These are phyloP conservation scores for Ophiosphaerella herpotricha DNA, from an alignment of 2,329 filamentous ascomycete genomes.

Conservation along the genomic window DNA sequence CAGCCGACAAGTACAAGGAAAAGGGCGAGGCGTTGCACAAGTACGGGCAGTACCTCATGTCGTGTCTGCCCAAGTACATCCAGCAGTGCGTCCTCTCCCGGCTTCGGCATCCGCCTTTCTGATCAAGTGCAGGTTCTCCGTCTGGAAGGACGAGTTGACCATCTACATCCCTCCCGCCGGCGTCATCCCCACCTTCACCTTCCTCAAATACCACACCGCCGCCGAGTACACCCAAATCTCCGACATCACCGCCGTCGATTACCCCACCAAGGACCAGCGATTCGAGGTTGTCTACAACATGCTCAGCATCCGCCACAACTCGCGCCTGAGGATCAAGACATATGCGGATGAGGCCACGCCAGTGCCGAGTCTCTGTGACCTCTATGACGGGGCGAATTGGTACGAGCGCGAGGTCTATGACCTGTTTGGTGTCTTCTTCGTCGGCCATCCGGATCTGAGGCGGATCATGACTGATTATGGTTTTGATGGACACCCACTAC, in stretches of 20 bases:
- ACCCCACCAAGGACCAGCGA: constrained; percentile 90
- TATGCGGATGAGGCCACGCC: constrained; percentile 96
- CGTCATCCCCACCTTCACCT: constrained; percentile 88
- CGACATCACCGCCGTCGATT: constrained; percentile 93
- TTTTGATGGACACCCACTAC: constrained; percentile 94
- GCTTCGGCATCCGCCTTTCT: neutral
- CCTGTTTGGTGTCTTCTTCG: constrained; percentile 95
- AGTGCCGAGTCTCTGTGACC: constrained; percentile 81
- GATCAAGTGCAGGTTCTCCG: constrained; percentile 69
- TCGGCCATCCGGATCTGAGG: constrained; percentile 90
- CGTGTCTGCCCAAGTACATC: constrained; percentile 94
- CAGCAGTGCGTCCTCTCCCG: constrained; percentile 67
- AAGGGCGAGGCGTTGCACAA: constrained; percentile 87
- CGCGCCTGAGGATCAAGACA: constrained; percentile 95
- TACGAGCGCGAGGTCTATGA: constrained; percentile 98
- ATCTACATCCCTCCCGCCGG: constrained; percentile 89
- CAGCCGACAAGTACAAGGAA: constrained; percentile 87
- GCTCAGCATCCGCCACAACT: constrained; percentile 93
- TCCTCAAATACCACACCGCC: constrained; percentile 96
- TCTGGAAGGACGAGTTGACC: constrained; percentile 98
- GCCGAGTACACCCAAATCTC: constrained; percentile 95
- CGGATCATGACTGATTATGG: constrained; percentile 99
- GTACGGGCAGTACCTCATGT: constrained; percentile 96
- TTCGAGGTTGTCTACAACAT: constrained; percentile 99
- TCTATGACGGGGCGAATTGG: constrained; percentile 98